Percentiles rank a stretch among this genome's conserved stretches.
phyloP scores from a whole-genome alignment of 495 filamentous ascomycete genomes.

The Talaromyces trachyspermus region DNA sequence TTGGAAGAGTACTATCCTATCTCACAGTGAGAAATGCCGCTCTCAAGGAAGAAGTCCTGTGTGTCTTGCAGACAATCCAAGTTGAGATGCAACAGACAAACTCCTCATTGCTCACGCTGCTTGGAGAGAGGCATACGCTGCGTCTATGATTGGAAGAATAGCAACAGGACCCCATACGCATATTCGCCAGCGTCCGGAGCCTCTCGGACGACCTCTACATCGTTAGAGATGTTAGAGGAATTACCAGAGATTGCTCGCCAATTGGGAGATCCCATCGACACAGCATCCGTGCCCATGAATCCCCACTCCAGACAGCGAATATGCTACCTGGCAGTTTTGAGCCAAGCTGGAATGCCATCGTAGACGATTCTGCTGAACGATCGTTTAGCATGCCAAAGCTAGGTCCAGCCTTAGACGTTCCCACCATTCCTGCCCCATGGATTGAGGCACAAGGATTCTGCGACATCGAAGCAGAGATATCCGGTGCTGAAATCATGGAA shows the following conservation, averaged over 20 bases:
- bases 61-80: conserved; percentile 8
- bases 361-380: neutral
- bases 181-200: neutral
- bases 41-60: conserved; percentile 7
- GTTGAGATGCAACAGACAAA: conserved; percentile 2
- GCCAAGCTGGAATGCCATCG: neutral
- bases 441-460: neutral
- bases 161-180: neutral
- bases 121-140: conserved; percentile 2
- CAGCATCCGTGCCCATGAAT: too few relatives aligned
- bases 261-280: too few relatives aligned
- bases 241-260: too few relatives aligned
- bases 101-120: conserved; percentile 5
- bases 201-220: neutral
- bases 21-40: neutral
- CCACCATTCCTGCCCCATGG: neutral
- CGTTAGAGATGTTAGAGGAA: too few relatives aligned
- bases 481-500: neutral
- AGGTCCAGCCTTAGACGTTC: too few relatives aligned
- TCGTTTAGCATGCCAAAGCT: neutral
- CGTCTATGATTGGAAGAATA: conserved; percentile 3
- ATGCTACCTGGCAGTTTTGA: neutral
- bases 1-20: neutral
- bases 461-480: neutral
- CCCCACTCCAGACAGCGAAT: neutral